Evolutionary conservation across 169 alveolate species (phyloP).

Genomic region (Neospora caninum): DNA sequence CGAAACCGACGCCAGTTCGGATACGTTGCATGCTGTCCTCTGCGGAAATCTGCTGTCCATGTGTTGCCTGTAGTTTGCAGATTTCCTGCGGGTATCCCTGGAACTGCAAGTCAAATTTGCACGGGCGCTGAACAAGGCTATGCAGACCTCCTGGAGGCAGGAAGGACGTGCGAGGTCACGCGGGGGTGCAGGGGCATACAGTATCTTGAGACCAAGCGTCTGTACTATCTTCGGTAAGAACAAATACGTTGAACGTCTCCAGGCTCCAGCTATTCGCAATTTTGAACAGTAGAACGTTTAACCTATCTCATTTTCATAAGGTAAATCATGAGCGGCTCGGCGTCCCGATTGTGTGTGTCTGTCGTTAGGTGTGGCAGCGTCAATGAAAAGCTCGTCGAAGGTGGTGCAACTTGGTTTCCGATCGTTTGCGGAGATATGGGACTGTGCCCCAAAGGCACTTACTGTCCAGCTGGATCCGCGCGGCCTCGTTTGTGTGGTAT

Average conservation of each 20-base stretch:
- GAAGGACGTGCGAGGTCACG: not conserved
- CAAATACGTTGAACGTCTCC: too few species aligned
- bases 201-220: not conserved
- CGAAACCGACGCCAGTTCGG: too few species aligned
- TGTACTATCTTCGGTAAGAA: not conserved
- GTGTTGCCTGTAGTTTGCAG: not conserved
- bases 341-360: not conserved
- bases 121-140: not conserved
- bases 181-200: not conserved
- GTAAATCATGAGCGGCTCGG: not conserved
- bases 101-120: not conserved
- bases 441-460: conserved; percentile 77
- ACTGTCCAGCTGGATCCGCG: conserved; percentile 79
- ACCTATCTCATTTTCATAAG: not conserved
- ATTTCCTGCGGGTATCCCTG: not conserved
- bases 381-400: not conserved
- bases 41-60: too few species aligned
- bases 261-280: too few species aligned
- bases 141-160: not conserved
- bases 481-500: conserved; percentile 32
- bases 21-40: too few species aligned
- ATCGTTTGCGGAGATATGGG: conserved; percentile 23
- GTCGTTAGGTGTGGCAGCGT: not conserved
- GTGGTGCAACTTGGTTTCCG: not conserved
- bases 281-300: too few species aligned